phyloP scores from a whole-genome alignment of 2,329 filamentous ascomycete genomes.

The Ceratocystis eucalypticola region DNA sequence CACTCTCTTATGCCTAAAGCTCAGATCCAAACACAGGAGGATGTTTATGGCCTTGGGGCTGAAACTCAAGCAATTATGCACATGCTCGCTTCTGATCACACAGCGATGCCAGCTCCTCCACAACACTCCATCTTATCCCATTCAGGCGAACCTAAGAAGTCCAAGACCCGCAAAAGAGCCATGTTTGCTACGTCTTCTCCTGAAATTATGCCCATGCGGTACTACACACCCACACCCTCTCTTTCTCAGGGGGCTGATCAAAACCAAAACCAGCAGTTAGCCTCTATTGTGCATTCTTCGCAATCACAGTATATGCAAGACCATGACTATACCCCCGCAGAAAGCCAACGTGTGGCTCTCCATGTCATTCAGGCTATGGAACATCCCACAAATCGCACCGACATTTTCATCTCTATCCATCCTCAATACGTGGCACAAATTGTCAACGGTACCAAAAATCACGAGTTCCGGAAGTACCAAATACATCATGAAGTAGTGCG shows the following conservation, averaged over 20 bases:
- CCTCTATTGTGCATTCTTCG: background rate
- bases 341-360: constrained; percentile 40
- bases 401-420: constrained; percentile 40
- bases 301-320: background rate
- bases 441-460: constrained; percentile 35
- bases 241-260: constrained; percentile 8
- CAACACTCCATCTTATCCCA: background rate
- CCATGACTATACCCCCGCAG: constrained; percentile 18
- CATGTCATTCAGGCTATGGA: constrained; percentile 36
- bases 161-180: constrained; percentile 10
- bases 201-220: constrained; percentile 15
- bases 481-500: constrained; percentile 42
- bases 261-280: constrained; percentile 16
- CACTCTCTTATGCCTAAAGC: background rate
- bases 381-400: constrained; percentile 37
- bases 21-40: constrained; percentile 11
- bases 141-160: background rate
- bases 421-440: constrained; percentile 37
- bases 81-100: background rate
- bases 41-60: constrained; percentile 24
- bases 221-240: constrained; percentile 15
- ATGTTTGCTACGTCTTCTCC: constrained; percentile 14
- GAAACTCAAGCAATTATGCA: constrained; percentile 23
- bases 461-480: constrained; percentile 43
- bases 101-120: background rate